phyloP scores from a whole-genome alignment of 2,329 filamentous ascomycete genomes.

The Decorospora gaudefroyi region DNA sequence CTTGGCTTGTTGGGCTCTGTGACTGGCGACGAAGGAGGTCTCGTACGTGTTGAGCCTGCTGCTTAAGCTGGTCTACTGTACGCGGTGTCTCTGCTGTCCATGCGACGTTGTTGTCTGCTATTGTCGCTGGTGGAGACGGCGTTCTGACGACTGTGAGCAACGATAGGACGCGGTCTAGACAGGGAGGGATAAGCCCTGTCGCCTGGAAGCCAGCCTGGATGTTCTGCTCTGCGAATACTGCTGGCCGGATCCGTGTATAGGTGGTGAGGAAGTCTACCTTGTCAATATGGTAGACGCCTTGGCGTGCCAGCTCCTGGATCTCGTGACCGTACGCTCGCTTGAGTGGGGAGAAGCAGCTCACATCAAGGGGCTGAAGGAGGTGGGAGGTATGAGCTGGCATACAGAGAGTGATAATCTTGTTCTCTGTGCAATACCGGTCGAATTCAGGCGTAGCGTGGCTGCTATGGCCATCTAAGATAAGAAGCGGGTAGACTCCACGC shows the following conservation, averaged over 20 bases:
- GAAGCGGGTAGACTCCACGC: conserved; percentile 41
- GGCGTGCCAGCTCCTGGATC: conserved; percentile 10
- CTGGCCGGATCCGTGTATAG: conserved; percentile 6
- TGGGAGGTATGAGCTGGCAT: conserved; percentile 32
- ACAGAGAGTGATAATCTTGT: conserved; percentile 32
- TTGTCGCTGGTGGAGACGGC: no score
- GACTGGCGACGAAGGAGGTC: no score
- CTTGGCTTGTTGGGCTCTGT: no score
- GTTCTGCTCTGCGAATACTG: conserved; percentile 14
- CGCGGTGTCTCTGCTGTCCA: no score
- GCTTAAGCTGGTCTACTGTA: no score
- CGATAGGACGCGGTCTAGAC: no score
- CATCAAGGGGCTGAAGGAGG: conserved; percentile 48
- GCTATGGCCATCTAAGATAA: conserved; percentile 47
- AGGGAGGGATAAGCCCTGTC: no score
- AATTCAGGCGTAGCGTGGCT: conserved; percentile 46
- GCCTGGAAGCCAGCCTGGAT: no score
- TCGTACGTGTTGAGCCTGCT: no score
- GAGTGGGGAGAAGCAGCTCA: conserved; percentile 41
- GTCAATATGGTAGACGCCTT: conserved; percentile 10
- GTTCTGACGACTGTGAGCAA: neutral
- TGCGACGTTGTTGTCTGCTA: no score
- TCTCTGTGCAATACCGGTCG: no score
- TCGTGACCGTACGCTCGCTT: neutral
- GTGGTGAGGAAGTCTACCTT: conserved; percentile 14